Conservation (phyloP, 306 rosid species). For the Pterocarpus macrocarpus region DNA sequence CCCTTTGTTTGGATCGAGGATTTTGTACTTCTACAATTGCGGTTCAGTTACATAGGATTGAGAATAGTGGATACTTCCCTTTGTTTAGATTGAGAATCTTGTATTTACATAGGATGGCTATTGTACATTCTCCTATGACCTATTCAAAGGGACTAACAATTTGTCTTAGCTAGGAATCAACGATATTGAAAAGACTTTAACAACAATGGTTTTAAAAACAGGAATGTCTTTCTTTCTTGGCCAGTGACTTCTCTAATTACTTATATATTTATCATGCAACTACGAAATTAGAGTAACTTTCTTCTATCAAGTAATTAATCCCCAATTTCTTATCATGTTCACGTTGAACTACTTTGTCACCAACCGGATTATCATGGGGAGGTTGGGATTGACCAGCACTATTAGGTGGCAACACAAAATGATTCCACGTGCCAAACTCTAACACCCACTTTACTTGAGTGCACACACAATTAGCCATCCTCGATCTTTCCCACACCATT, state of each 20-base stretch:
- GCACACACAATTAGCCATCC: neutral
- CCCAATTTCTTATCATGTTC: constrained; percentile 29
- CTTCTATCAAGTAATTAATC: neutral
- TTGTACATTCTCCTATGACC: constrained; percentile 30
- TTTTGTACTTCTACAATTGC: constrained; percentile 1
- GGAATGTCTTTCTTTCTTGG: constrained; percentile 27
- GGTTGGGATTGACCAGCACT: neutral
- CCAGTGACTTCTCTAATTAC: constrained; percentile 11
- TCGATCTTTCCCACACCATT: neutral
- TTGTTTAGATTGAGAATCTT: constrained; percentile 21
- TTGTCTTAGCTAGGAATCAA: neutral
- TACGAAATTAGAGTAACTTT: constrained; percentile 6
- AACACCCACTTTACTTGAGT: neutral
- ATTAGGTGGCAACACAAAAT: neutral
- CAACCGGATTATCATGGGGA: neutral
- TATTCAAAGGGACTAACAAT: neutral
- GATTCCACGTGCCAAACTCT: constrained; percentile 33
- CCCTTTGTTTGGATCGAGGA: constrained; percentile 38
- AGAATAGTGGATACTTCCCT: neutral
- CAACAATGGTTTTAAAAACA: constrained; percentile 15
- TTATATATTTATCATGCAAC: neutral
- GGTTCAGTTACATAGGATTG: neutral
- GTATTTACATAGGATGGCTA: neutral
- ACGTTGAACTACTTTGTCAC: constrained; percentile 32
- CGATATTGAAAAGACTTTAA: constrained; percentile 18